Percentiles rank a stretch among this genome's conserved stretches.
phyloP scores from a whole-genome alignment of 2,329 filamentous ascomycete species.

The Diaporthe australafricana region DNA sequence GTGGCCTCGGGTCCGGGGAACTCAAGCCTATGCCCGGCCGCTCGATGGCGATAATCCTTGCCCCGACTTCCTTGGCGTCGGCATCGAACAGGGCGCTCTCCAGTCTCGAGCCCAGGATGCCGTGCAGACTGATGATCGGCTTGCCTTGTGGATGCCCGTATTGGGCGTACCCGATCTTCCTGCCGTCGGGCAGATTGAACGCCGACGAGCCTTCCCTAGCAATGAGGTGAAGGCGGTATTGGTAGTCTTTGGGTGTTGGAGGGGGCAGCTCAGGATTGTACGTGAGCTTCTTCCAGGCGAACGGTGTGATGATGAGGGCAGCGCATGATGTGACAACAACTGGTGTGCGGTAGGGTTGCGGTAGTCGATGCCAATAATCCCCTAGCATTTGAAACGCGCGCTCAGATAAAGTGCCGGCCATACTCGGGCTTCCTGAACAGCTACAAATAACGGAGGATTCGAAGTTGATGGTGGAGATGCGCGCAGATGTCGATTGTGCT shows the following conservation, averaged over 20 bases:
- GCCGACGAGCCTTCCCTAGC: neutral
- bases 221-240: slow-evolving; percentile 3
- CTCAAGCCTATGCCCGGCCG: slow-evolving; percentile 57
- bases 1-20: slow-evolving; percentile 45
- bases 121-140: slow-evolving; percentile 55
- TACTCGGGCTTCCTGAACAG: neutral
- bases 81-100: slow-evolving; percentile 47
- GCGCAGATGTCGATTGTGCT: too few species aligned
- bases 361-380: slow-evolving; percentile 6
- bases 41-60: slow-evolving; percentile 53
- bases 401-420: slow-evolving; percentile 10
- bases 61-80: slow-evolving; percentile 41
- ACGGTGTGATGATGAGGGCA: slow-evolving; percentile 1
- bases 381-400: neutral
- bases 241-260: slow-evolving; percentile 12
- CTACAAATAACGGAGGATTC: neutral
- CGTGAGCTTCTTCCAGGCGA: slow-evolving; percentile 12
- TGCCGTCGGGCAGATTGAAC: slow-evolving; percentile 53
- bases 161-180: slow-evolving; percentile 54
- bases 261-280: slow-evolving; percentile 13
- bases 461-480: neutral
- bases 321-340: slow-evolving; percentile 20
- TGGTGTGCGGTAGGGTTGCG: slow-evolving; percentile 8
- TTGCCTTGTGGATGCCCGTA: slow-evolving; percentile 48
- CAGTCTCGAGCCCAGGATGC: slow-evolving; percentile 54